Conservation (phyloP, 495 filamentous ascomycete genomes). For the Glonium stellatum region DNA sequence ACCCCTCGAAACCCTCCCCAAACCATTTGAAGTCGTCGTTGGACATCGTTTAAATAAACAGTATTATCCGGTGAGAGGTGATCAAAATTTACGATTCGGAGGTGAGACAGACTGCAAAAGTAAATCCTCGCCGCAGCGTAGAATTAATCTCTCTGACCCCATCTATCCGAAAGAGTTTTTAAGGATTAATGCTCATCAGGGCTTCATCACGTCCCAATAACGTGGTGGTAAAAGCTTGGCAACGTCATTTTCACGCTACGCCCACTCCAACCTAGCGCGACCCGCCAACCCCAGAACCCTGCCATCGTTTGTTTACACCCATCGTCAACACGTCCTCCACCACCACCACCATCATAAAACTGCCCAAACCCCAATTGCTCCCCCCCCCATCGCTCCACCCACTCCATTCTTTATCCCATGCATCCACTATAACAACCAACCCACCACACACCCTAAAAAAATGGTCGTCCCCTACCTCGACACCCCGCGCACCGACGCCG, state of each 20-base stretch:
- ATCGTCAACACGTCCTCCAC: constrained; percentile 6
- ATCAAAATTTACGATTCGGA: not conserved
- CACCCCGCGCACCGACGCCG: constrained; percentile 73
- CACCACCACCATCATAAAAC: not conserved
- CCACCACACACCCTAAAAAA: not conserved
- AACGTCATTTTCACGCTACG: too few relatives aligned
- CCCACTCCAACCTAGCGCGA: not conserved
- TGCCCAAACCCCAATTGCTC: not conserved
- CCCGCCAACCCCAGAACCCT: not conserved
- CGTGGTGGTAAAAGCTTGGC: too few relatives aligned
- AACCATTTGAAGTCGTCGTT: constrained; percentile 43
- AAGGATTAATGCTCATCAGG: too few relatives aligned
- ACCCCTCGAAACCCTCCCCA: constrained; percentile 50
- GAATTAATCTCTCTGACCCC: too few relatives aligned
- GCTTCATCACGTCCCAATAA: too few relatives aligned
- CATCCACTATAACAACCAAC: constrained; percentile 3
- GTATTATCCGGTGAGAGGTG: not conserved
- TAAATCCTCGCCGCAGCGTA: too few relatives aligned
- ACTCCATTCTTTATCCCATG: constrained; percentile 13
- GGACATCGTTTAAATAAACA: constrained; percentile 6
- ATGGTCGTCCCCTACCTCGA: constrained; percentile 44
- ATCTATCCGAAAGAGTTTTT: too few relatives aligned
- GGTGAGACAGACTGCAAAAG: too few relatives aligned
- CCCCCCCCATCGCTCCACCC: not conserved
- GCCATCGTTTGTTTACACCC: not conserved